Percentiles rank a stretch among this genome's conserved stretches.
Conservation (phyloP, 257 asterid genomes). For the Nicotiana undulata region DNA sequence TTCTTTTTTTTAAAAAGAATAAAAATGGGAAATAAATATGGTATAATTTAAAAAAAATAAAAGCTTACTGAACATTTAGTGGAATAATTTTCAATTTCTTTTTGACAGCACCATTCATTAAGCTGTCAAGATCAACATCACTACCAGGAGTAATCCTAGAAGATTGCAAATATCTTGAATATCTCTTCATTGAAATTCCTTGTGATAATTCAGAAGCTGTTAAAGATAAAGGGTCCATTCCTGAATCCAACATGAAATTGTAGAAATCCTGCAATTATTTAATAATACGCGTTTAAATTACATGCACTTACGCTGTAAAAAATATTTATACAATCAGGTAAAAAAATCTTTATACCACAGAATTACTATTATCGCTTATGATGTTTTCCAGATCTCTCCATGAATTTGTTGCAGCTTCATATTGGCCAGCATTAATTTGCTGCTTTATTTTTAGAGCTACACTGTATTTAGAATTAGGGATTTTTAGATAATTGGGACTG, state of each 20-base stretch:
- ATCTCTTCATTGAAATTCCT: conserved; percentile 33
- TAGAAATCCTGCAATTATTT: conserved; percentile 64
- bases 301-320: not conserved
- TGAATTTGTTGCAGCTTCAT: conserved; percentile 53
- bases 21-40: not conserved
- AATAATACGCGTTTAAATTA: not conserved
- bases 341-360: conserved; percentile 42
- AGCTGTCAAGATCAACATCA: conserved; percentile 36
- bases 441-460: conserved; percentile 49
- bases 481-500: not conserved
- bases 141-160: conserved; percentile 45
- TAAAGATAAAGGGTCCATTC: conserved; percentile 55
- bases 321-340: not conserved
- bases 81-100: conserved; percentile 83
- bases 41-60: not conserved
- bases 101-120: conserved; percentile 74
- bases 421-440: conserved; percentile 42
- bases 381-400: conserved; percentile 55
- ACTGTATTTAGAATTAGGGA: conserved; percentile 32
- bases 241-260: conserved; percentile 72
- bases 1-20: not conserved
- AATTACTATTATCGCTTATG: conserved; percentile 39
- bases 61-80: conserved; percentile 41
- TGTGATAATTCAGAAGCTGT: conserved; percentile 48
- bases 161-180: conserved; percentile 55